Evolutionary conservation across 2,329 filamentous ascomycete species (phyloP).

Genomic region (Microcyclospora tardicrescens): DNA sequence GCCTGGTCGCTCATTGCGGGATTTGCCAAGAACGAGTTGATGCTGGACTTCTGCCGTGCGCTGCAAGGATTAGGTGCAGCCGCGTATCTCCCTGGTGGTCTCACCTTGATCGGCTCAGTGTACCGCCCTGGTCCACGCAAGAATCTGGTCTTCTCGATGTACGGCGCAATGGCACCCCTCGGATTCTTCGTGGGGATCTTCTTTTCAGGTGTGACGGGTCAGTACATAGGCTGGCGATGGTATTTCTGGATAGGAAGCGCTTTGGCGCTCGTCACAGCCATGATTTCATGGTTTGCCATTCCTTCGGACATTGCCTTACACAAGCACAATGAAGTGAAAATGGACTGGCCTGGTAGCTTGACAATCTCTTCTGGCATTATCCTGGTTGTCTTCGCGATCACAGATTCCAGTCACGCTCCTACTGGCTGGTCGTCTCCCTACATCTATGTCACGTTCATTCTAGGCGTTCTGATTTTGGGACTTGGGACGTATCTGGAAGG

Average conservation of each 20-base stretch:
- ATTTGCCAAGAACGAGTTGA: conserved; percentile 20
- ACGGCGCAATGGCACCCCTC: conserved; percentile 40
- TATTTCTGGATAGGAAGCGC: conserved; percentile 56
- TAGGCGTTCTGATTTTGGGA: conserved; percentile 48
- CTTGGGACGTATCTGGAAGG: conserved; percentile 58
- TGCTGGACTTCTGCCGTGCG: conserved; percentile 24
- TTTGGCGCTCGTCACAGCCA: conserved; percentile 33
- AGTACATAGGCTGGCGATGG: conserved; percentile 48
- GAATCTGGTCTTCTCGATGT: conserved; percentile 25
- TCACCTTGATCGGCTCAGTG: conserved; percentile 21
- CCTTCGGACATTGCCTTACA: conserved; percentile 35
- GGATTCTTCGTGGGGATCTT: conserved; percentile 53
- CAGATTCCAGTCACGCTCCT: conserved; percentile 56
- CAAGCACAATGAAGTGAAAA: conserved; percentile 32
- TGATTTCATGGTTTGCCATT: conserved; percentile 36
- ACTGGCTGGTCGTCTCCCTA: conserved; percentile 62
- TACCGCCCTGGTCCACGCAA: conserved; percentile 26
- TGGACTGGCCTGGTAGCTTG: conserved; percentile 56
- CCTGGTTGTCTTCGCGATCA: conserved; percentile 62
- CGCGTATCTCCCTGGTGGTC: conserved; percentile 21
- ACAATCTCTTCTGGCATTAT: conserved; percentile 53
- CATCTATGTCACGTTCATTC: conserved; percentile 50
- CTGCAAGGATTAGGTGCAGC: conserved; percentile 26
- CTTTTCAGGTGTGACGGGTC: conserved; percentile 45
- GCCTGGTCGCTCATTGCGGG: conserved; percentile 23